Evolutionary conservation across 768 basidiomycete genomes (phyloP).

Genomic region (Trametes villosa): DNA sequence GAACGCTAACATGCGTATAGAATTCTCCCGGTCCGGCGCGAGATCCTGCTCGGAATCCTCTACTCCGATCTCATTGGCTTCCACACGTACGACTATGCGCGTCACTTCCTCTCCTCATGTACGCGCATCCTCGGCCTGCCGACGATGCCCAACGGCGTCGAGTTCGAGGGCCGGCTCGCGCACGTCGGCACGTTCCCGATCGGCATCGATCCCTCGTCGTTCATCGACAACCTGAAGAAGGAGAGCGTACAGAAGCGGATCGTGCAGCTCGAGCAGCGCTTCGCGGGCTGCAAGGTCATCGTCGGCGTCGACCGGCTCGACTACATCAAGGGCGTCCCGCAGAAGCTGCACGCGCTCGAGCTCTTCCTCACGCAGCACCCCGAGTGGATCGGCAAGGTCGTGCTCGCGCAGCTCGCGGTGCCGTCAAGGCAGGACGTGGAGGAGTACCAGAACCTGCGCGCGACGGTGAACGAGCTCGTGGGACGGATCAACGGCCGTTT

Average conservation of each 20-base stretch:
- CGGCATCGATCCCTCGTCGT: constrained; percentile 94
- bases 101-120: constrained; percentile 98
- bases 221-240: constrained; percentile 84
- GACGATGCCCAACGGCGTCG: constrained; percentile 98
- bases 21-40: constrained; percentile 94
- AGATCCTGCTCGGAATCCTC: constrained; percentile 94
- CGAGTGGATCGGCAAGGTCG: constrained; percentile 99
- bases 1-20: constrained; percentile 44
- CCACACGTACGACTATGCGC: constrained; percentile 99
- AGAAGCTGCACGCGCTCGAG: constrained; percentile 96
- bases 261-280: constrained; percentile 81
- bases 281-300: constrained; percentile 94
- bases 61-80: constrained; percentile 98
- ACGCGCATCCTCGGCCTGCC: constrained; percentile 93
- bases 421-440: constrained; percentile 98
- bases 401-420: constrained; percentile 95
- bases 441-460: constrained; percentile 96
- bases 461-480: constrained; percentile 96
- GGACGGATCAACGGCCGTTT: constrained; percentile 98
- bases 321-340: constrained; percentile 99
- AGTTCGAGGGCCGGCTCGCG: constrained; percentile 92
- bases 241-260: constrained; percentile 83
- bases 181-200: constrained; percentile 99
- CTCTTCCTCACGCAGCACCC: constrained; percentile 97
- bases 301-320: constrained; percentile 98